Percentiles rank a stretch among this genome's conserved stretches.
These are phyloP conservation scores for Talaromyces wortmannii DNA, from an alignment of 495 filamentous ascomycete species.

Conservation along the genomic window DNA sequence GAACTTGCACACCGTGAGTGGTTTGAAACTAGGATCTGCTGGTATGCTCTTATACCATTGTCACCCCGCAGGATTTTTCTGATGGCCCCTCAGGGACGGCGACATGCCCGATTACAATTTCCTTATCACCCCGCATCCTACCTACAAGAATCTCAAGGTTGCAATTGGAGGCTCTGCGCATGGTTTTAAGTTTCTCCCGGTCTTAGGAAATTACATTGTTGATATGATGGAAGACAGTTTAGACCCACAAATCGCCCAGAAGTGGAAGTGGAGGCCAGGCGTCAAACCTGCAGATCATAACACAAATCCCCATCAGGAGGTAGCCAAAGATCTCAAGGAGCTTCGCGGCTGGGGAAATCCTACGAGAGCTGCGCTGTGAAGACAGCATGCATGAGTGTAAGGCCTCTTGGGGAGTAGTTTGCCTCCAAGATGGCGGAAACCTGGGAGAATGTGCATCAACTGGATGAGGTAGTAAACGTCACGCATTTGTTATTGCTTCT, in stretches of 20 bases:
- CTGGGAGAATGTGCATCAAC: too few species aligned
- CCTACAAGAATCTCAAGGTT: conserved; percentile 32
- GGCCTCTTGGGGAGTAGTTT: too few species aligned
- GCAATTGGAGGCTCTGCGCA: conserved; percentile 46
- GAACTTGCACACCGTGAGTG: neutral
- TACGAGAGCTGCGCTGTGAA: too few species aligned
- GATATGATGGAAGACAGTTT: conserved; percentile 38
- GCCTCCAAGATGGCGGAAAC: too few species aligned
- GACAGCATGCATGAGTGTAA: too few species aligned
- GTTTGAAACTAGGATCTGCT: neutral
- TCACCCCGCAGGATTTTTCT: too few species aligned
- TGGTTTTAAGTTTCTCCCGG: conserved; percentile 43
- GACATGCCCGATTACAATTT: conserved; percentile 45
- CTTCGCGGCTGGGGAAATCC: too few species aligned
- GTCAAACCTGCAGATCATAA: too few species aligned
- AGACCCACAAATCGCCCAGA: conserved; percentile 1
- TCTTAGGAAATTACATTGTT: conserved; percentile 37
- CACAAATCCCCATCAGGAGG: too few species aligned
- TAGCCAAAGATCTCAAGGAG: too few species aligned
- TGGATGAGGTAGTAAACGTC: too few species aligned
- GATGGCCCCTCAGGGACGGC: conserved; percentile 24
- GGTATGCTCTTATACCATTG: neutral
- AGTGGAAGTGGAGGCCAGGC: conserved; percentile 14
- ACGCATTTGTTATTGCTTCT: too few species aligned
- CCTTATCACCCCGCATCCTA: conserved; percentile 38